Evolutionary conservation across 805 yeast genomes (phyloP), one percentile per base, ranked within the genome.

Genomic region (Wickerhamiella sergipiensis): DNA sequence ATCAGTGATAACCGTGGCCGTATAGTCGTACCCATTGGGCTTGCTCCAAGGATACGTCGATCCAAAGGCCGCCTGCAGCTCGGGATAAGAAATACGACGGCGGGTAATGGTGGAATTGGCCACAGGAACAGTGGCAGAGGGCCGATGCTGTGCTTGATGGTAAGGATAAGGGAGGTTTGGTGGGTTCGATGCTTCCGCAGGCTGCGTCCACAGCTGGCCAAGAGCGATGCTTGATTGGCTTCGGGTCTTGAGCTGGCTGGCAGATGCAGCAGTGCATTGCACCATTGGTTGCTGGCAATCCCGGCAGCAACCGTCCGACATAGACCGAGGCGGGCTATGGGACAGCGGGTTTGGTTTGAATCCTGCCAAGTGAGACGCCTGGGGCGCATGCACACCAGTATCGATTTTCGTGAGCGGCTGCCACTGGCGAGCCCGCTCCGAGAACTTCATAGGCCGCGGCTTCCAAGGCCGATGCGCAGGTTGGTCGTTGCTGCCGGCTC

Each of bases 401-500:
- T 29, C 33, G 33, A 29, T 7, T 13, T 36, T 17, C 5, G 19
- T 6, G 40, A 17, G 40, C 3, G 40, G 40, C 9, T 36, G 40
- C 40, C 40, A 36, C 19, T n/a, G 19, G 9, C 40, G 40, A 36
- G 40, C 13, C 19, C 19, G 19, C 19, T 15, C 40, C 3, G 17
- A n/a, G 40, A 36, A 36, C 40, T 17, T 36, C 40, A 36, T 36
- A 9, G 40, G 40, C 7, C 40, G 40, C 7, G 40, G 33, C 9
- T 29, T 29, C 33, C 33, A 29, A 12, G 15, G 15, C 15, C 33
- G 12, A 3, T 29, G 33, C 15, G 33, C 33, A 12, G 33, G 4
- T 29, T 77, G 78, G 38, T 56, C 59, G 26, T 83, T 83, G 4
- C 53, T 54, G 3, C 79, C 78, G 54, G 61, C 64, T 12, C 33